Base-by-base conservation (phyloP, 805 yeast genomes). In the Metschnikowia cubensis region DNA sequence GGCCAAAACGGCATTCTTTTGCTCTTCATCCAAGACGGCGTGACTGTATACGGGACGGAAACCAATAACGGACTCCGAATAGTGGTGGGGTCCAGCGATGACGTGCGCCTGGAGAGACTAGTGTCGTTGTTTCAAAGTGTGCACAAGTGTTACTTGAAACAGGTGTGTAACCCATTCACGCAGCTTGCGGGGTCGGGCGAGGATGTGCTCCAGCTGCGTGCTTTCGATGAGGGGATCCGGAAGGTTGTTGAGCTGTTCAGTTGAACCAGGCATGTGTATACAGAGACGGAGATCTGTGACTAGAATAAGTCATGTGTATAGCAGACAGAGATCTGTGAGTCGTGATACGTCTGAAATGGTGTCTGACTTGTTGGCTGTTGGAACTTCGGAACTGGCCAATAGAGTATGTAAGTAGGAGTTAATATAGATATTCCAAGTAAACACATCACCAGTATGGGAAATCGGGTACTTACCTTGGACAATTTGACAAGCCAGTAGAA, bases 61-160 rank as follows among this genome's bases (percentile, higher is more conserved):
- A 80, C 85, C 6, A 81, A 77, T 58, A 83, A 86, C 34, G 89
- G 89, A 8, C 67, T 85, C 45, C 84, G 84, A 63, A 76, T 85
- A 1, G 78, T 85, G 18, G 67, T 84, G 20, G 91, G 90, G 1
- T 50, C 67, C 36, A 62, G 59, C 29, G 59, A 47, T 10, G 57
- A 55, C 11, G 50, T 49, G 40, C 42, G 45, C 29, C 35, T 35
- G 40, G 39, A 50, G 6, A 35, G 14, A 29, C 50, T 70, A 40
- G 54, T 55, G 38, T 56, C 50, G 4, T 58, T 71, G 45, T 64
- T 72, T 46, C 48, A 54, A 11, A 68, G 67, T 29, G 64, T 85
- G 5, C 84, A 82, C 57, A 76, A 70, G 56, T 73, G 79, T 35
- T 85, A 85, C 59, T 59, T 85, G 47, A 66, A 76, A 35, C 62